Evolutionary conservation across 2,329 filamentous ascomycete species (phyloP), one percentile per base, ranked within the genome.

Genomic region (Paecilomyces sp.): DNA sequence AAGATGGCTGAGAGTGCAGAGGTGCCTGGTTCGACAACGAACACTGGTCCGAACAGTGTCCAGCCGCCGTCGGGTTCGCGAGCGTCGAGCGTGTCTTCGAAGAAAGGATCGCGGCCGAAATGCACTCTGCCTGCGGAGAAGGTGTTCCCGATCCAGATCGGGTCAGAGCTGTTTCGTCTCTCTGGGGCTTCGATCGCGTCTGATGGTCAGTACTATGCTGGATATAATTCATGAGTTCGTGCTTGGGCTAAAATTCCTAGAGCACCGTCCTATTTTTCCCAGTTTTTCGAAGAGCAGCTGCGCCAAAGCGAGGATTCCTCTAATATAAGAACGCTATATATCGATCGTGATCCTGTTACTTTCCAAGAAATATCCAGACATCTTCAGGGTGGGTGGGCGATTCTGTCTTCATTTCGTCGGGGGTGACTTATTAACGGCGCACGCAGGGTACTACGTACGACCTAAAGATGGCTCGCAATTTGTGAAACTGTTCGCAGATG

Each of bases 241-340:
- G 57, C 56, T 57, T 62, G 61, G 63, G 69, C 80, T 85, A 74
- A 85, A 71, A 78, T 70, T 76, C 74, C 72, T 79, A 80, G 77
- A 96, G 93, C 92, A 69, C 93, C 93, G 60, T 97, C 92, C 56
- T 97, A 97, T 75, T 97, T 97, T 77, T 96, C 93, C 22, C 88
- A 91, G 67, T 97, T 94, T 79, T 97, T 97, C 75, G 83, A 87
- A 66, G 90, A 90, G 68, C 92, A 97, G 76, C 76, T 97, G 50
- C 83, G 84, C 60, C 77, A 80, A 65, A 87, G 83, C 55, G 82
- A 83, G 54, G 82, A 82, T 59, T 83, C 83, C 58, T 75, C 76
- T 51, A 79, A 77, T 57, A 76, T 96, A 60, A 87, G 89, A 65
- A 96, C 93, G 0, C 81, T 97, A 6, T 97, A 97, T 76, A 97